phyloP scores from a whole-genome alignment of 345 rosid genomes.

The Limnanthes douglasii region DNA sequence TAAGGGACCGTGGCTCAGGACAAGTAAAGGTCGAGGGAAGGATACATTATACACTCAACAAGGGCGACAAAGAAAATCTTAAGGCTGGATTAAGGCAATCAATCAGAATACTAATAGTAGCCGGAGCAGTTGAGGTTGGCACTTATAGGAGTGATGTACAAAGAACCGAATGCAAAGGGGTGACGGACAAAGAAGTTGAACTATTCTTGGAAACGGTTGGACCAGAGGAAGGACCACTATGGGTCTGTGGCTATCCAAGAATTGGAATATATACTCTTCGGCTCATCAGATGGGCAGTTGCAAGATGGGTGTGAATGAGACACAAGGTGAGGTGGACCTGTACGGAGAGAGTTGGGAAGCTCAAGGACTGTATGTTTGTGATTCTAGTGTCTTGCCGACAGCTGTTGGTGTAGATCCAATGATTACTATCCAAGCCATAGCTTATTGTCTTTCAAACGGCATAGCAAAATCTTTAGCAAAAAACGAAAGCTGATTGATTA shows the following conservation, averaged over 20 bases:
- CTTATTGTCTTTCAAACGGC: conserved; percentile 24
- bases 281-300: conserved; percentile 77
- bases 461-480: conserved; percentile 11
- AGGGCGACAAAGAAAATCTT: conserved; percentile 26
- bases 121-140: conserved; percentile 62
- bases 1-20: conserved; percentile 34
- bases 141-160: conserved; percentile 51
- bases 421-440: conserved; percentile 50
- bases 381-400: conserved; percentile 42
- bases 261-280: conserved; percentile 25
- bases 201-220: conserved; percentile 29
- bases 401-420: conserved; percentile 62
- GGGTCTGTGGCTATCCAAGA: conserved; percentile 12
- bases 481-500: too few relatives aligned
- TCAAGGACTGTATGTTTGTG: conserved; percentile 42
- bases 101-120: conserved; percentile 40
- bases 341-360: conserved; percentile 67
- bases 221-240: conserved; percentile 17
- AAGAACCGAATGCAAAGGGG: conserved; percentile 30
- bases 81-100: conserved; percentile 29
- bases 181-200: conserved; percentile 18
- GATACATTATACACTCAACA: conserved; percentile 16
- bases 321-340: conserved; percentile 45
- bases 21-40: conserved; percentile 31
- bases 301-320: conserved; percentile 32